Evolutionary conservation across 352 stramenopile genomes (phyloP).

Genomic region (Phytophthora brassicae): DNA sequence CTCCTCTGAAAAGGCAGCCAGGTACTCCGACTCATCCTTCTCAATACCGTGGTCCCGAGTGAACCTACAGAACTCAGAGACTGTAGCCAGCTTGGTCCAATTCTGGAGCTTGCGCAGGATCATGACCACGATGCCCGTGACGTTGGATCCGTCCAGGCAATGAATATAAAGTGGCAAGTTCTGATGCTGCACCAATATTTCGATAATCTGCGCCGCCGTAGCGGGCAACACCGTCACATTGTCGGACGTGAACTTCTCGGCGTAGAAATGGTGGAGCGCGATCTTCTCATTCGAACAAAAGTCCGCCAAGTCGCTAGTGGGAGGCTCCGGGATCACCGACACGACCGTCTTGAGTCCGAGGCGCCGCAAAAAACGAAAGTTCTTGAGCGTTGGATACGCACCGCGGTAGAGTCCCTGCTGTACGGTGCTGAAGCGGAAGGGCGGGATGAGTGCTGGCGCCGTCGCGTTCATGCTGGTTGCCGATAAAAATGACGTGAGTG

Average conservation of each 20-base stretch:
- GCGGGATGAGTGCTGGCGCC: conserved; percentile 76
- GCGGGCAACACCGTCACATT: conserved; percentile 81
- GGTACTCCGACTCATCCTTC: conserved; percentile 87
- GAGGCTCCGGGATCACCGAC: conserved; percentile 79
- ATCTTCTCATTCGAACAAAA: conserved; percentile 79
- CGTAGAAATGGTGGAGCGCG: conserved; percentile 75
- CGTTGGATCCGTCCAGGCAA: conserved; percentile 86
- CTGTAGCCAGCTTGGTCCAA: conserved; percentile 83
- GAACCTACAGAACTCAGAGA: conserved; percentile 87
- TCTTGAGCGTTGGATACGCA: conserved; percentile 85
- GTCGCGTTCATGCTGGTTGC: conserved; percentile 38
- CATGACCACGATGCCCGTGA: conserved; percentile 88
- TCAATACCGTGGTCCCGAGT: conserved; percentile 85
- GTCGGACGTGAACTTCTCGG: conserved; percentile 88
- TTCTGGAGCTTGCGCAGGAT: conserved; percentile 87
- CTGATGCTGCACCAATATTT: conserved; percentile 76
- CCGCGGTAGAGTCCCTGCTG: conserved; percentile 82
- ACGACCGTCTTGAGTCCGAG: conserved; percentile 78
- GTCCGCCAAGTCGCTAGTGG: conserved; percentile 71
- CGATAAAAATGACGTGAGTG: background rate
- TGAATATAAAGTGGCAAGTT: conserved; percentile 86
- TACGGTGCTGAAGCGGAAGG: conserved; percentile 86
- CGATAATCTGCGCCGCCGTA: conserved; percentile 75
- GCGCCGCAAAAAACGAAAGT: conserved; percentile 79
- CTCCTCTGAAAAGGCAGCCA: conserved; percentile 81